Percentiles rank a stretch among this genome's conserved stretches.
Conservation (phyloP, 495 filamentous ascomycete species). For the Neurospora sp. region DNA sequence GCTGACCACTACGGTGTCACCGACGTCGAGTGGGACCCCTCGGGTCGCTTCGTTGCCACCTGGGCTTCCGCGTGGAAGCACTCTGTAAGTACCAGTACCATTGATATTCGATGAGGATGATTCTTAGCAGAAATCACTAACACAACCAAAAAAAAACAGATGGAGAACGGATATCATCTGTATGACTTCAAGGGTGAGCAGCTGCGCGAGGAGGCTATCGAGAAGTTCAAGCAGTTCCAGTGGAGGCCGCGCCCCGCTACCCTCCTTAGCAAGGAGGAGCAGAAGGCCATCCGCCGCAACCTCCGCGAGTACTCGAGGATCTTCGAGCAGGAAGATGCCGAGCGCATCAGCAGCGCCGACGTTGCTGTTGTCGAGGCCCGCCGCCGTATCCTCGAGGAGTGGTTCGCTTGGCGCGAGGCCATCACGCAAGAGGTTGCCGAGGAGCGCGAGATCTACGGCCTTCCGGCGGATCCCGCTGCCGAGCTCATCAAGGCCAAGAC, state of each 20-base stretch:
- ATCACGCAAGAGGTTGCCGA: conserved; percentile 63
- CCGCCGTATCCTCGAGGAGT: conserved; percentile 76
- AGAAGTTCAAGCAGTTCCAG: conserved; percentile 93
- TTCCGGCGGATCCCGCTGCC: conserved; percentile 54
- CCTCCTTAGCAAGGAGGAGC: conserved; percentile 85
- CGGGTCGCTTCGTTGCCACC: conserved; percentile 84
- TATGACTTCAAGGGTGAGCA: conserved; percentile 91
- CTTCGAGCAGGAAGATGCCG: conserved; percentile 91
- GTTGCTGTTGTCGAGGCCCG: conserved; percentile 84
- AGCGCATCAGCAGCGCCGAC: conserved; percentile 84
- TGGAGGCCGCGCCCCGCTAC: conserved; percentile 90
- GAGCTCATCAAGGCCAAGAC: conserved; percentile 41
- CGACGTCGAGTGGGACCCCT: conserved; percentile 96
- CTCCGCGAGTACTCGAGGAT: conserved; percentile 88
- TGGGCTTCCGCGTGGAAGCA: conserved; percentile 94
- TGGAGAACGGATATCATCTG: conserved; percentile 97
- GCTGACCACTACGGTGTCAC: conserved; percentile 95
- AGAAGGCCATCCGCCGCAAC: conserved; percentile 96
- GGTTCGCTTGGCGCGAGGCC: conserved; percentile 71
- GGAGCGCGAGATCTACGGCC: conserved; percentile 57
- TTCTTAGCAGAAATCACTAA: conserved; percentile 25
- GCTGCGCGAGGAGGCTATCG: conserved; percentile 83
- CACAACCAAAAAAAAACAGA: conserved; percentile 40
- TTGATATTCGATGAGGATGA: neutral
- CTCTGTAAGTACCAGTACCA: conserved; percentile 54